phyloP scores from a whole-genome alignment of 140 eudicot genomes.

The Cichorium intybus region DNA sequence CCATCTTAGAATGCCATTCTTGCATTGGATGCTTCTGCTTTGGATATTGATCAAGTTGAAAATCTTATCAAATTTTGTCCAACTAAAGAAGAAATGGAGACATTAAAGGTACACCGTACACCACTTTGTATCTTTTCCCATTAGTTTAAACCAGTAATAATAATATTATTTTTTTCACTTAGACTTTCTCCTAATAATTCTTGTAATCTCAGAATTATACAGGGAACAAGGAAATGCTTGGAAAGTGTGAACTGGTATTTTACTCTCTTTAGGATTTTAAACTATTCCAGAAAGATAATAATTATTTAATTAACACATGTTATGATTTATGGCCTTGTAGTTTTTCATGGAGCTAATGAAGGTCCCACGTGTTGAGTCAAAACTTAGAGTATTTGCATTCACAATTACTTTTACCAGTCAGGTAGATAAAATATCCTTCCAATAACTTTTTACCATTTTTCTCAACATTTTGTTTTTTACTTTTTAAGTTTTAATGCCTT shows the following conservation, averaged over 20 bases:
- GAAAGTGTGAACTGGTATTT: conserved; percentile 95
- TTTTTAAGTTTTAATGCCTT: conserved; percentile 6
- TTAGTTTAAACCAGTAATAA: not conserved
- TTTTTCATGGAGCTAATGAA: conserved; percentile 97
- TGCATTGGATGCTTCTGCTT: conserved; percentile 78
- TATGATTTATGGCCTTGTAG: conserved; percentile 47
- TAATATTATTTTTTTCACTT: not conserved
- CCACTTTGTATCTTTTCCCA: not conserved
- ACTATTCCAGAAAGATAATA: not conserved
- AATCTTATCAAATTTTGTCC: conserved; percentile 96
- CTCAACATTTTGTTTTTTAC: conserved; percentile 1
- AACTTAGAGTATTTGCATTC: conserved; percentile 90
- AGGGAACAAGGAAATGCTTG: conserved; percentile 93
- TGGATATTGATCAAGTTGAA: conserved; percentile 98
- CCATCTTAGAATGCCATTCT: conserved; percentile 74
- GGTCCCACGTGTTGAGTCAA: conserved; percentile 97
- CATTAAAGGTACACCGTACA: conserved; percentile 63
- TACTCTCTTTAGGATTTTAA: conserved; percentile 4
- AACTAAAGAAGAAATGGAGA: conserved; percentile 97
- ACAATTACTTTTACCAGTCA: conserved; percentile 82
- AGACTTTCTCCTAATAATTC: conserved; percentile 7
- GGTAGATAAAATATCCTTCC: conserved; percentile 35
- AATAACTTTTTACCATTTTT: not conserved
- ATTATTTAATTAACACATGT: conserved; percentile 3
- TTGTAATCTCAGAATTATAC: conserved; percentile 61